Base-by-base conservation (phyloP, 140 eudicot species). In the Anethum foeniculum region DNA sequence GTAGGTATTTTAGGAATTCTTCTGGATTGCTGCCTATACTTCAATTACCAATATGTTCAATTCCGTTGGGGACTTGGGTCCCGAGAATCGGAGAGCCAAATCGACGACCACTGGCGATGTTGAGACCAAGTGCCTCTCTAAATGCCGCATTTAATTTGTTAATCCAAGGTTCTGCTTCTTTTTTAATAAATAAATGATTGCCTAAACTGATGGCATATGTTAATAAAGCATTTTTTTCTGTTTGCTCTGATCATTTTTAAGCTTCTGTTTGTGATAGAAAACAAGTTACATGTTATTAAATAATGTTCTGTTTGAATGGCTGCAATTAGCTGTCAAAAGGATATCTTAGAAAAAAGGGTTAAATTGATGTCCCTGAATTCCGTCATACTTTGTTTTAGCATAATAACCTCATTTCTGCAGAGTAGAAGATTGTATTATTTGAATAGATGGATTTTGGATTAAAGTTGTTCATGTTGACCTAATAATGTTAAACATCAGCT, bases 31-130 rank as follows among this genome's bases (percentile, higher is more conserved):
- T 95, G 83, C 99, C 99, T 18, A 84, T 92, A 78, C 93, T 95
- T 81, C 97, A 95, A 72, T 82, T 90, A 32, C 99, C 97, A 75
- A 80, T 95, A 54, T 87, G 91, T 87, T 80, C 97, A 38, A 87
- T 95, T 82, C 97, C 95, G 68, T 81, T 92, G 86, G 99, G 99
- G 49, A 92, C 99, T 47, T 95, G 99, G 99, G 97, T 95, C 76
- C 99, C 99, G 1, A 89, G 85, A 85, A 95, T 95, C 78, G 96
- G 99, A 80, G 97, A 90, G 80, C 86, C 96, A 27, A 89, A 81
- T 85, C 79, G 84, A 80, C 92, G 85, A 69, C 93, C 99, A 44
- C 83, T 95, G 82, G 95, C 96, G 54, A 89, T 92, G 83, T 85
- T 94, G 89, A 90, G 90, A 86, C 98, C 92, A 19, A 92, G 82